These are phyloP conservation scores for Spencermartinsiella europaea DNA, from an alignment of 805 yeast species.

Conservation along the genomic window DNA sequence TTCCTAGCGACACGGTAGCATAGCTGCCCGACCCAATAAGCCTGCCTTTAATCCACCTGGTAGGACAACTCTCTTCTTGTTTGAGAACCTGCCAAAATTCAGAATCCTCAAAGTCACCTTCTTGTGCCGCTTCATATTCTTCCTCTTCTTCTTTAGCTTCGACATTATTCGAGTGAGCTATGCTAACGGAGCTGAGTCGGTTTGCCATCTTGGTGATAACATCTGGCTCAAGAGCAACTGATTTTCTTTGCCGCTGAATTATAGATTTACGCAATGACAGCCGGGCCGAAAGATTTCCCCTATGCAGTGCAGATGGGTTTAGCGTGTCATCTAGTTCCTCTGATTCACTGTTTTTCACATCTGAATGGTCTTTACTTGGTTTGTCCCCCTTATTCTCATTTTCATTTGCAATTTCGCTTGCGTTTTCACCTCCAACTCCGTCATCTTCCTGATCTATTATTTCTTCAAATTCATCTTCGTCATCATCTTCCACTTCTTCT, in stretches of 20 bases:
- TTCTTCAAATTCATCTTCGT: neutral
- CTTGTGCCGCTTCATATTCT: constrained; percentile 9
- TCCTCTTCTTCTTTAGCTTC: constrained; percentile 3
- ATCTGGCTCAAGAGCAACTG: neutral
- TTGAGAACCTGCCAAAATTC: constrained; percentile 36
- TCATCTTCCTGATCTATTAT: neutral
- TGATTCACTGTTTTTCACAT: neutral
- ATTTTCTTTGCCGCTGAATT: neutral
- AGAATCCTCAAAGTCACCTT: constrained; percentile 33
- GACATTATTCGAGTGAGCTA: neutral
- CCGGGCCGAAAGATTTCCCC: neutral
- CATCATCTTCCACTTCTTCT: constrained; percentile 9
- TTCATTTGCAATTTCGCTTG: neutral
- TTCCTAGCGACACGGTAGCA: constrained; percentile 88
- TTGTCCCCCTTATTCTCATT: too few species aligned
- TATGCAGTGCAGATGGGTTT: too few species aligned
- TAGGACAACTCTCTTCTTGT: constrained; percentile 51
- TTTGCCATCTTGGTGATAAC: constrained; percentile 3
- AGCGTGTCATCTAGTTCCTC: neutral
- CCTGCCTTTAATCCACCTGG: constrained; percentile 89
- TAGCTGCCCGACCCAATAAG: constrained; percentile 92
- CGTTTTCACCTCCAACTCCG: neutral
- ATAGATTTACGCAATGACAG: neutral
- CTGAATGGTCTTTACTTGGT: neutral
- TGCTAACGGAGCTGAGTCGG: neutral